These are phyloP conservation scores for Suhomyces pyralidae DNA, from an alignment of 805 yeast genomes.

Conservation along the genomic window DNA sequence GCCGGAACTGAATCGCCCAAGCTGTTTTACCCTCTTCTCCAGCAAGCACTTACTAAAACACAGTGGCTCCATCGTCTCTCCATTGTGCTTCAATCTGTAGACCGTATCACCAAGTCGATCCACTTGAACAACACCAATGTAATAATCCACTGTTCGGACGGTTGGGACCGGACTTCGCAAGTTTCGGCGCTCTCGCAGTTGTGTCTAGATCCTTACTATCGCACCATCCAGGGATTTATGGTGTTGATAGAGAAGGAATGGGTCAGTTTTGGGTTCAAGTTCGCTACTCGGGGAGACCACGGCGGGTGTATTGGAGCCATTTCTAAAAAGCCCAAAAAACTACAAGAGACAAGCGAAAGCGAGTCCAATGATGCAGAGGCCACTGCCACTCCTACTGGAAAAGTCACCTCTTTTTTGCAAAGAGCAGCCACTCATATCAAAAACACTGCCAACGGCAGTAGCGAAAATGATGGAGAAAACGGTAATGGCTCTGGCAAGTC, in stretches of 20 bases:
- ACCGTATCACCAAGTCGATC: slow-evolving; percentile 74
- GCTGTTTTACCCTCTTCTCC: slow-evolving; percentile 26
- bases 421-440: slow-evolving; percentile 42
- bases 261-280: slow-evolving; percentile 91
- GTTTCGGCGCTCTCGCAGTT: slow-evolving; percentile 78
- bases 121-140: slow-evolving; percentile 80
- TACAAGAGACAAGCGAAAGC: neutral
- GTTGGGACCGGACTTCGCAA: slow-evolving; percentile 98
- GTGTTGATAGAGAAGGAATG: slow-evolving; percentile 89
- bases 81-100: slow-evolving; percentile 69
- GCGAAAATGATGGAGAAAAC: slow-evolving; percentile 8
- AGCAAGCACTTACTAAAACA: slow-evolving; percentile 56
- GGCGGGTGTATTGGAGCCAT: slow-evolving; percentile 49
- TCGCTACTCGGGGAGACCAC: slow-evolving; percentile 79
- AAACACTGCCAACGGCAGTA: slow-evolving; percentile 25
- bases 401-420: slow-evolving; percentile 37
- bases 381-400: slow-evolving; percentile 12
- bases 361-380: neutral
- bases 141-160: slow-evolving; percentile 92
- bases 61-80: slow-evolving; percentile 78
- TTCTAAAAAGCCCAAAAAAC: slow-evolving; percentile 18
- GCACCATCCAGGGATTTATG: slow-evolving; percentile 87
- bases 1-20: neutral
- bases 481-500: slow-evolving; percentile 14
- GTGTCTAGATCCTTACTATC: slow-evolving; percentile 84